phyloP scores from a whole-genome alignment of 768 basidiomycete genomes.

The Leucosporidium creatinivorum region DNA sequence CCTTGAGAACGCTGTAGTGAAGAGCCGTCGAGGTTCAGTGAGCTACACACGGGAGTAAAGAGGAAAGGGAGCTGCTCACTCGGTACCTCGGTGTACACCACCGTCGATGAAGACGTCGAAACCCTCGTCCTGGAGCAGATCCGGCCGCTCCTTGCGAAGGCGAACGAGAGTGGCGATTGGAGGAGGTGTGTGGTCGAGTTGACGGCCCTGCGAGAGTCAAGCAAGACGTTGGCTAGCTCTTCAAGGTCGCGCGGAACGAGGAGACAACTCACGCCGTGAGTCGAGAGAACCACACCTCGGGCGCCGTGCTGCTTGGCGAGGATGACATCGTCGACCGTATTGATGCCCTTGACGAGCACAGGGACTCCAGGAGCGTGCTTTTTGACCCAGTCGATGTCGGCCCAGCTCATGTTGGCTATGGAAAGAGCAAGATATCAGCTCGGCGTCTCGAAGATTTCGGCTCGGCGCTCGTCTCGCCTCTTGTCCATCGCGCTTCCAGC shows the following conservation, averaged over 20 bases:
- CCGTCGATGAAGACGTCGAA: slow-evolving; percentile 49
- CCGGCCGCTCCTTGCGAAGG: slow-evolving; percentile 42
- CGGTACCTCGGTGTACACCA: slow-evolving; percentile 49
- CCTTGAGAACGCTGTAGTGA: slow-evolving; percentile 40
- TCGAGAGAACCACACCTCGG: slow-evolving; percentile 8
- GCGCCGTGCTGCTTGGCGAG: slow-evolving; percentile 19
- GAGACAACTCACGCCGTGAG: slow-evolving; percentile 36
- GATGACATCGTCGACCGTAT: slow-evolving; percentile 14
- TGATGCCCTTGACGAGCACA: slow-evolving; percentile 25
- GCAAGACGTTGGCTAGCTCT: not conserved
- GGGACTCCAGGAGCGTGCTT: slow-evolving; percentile 8
- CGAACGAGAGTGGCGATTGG: slow-evolving; percentile 55
- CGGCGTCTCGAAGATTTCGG: too few relatives aligned
- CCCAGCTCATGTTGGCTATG: slow-evolving; percentile 2
- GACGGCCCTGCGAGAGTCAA: slow-evolving; percentile 44
- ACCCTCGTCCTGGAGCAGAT: slow-evolving; percentile 39
- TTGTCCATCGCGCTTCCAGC: too few relatives aligned
- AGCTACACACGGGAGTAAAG: not conserved
- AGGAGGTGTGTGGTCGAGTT: slow-evolving; percentile 73
- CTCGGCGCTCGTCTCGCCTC: too few relatives aligned
- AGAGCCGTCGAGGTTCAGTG: slow-evolving; percentile 34
- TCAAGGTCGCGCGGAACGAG: not conserved
- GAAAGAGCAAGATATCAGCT: not conserved
- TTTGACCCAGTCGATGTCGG: slow-evolving; percentile 19
- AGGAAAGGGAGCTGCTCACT: slow-evolving; percentile 22